These are phyloP conservation scores for Bothriochloa decipiens DNA, from an alignment of 176 grass and related monocot genomes.

Conservation along the genomic window DNA sequence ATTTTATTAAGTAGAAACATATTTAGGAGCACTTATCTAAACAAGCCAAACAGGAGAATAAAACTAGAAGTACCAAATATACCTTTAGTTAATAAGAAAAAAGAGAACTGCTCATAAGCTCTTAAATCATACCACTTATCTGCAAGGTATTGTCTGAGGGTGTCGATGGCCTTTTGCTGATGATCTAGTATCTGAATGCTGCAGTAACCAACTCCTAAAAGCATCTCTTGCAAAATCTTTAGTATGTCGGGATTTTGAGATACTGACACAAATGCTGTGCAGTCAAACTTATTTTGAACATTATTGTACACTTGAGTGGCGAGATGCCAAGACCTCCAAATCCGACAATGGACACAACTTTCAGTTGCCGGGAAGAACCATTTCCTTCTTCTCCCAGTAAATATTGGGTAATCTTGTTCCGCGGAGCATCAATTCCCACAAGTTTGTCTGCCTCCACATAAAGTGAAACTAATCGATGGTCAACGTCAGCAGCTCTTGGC, in stretches of 20 bases:
- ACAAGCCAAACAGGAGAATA: too few relatives aligned
- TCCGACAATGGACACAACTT: not conserved
- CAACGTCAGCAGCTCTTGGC: not conserved
- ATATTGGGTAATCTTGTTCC: not conserved
- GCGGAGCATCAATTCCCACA: not conserved
- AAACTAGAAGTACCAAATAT: not conserved
- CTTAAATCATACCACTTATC: not conserved
- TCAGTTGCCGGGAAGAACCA: not conserved
- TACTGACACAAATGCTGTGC: too few relatives aligned
- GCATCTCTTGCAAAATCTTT: not conserved
- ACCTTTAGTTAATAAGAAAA: too few relatives aligned
- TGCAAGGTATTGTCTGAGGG: not conserved
- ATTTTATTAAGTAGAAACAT: too few relatives aligned
- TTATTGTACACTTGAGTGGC: not conserved
- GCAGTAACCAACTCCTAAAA: not conserved
- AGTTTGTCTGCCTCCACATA: not conserved
- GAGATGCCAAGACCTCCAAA: conserved; percentile 12
- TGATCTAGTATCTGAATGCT: not conserved
- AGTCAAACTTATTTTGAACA: not conserved
- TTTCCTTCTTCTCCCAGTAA: not conserved
- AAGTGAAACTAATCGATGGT: not conserved
- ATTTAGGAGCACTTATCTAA: too few relatives aligned
- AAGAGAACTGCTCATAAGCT: too few relatives aligned
- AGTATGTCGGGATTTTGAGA: not conserved
- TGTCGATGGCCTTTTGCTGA: not conserved